Evolutionary conservation across 2,329 filamentous ascomycete genomes (phyloP), one percentile per base, ranked within the genome.

Genomic region (Arthrobotrys sphaeroides): DNA sequence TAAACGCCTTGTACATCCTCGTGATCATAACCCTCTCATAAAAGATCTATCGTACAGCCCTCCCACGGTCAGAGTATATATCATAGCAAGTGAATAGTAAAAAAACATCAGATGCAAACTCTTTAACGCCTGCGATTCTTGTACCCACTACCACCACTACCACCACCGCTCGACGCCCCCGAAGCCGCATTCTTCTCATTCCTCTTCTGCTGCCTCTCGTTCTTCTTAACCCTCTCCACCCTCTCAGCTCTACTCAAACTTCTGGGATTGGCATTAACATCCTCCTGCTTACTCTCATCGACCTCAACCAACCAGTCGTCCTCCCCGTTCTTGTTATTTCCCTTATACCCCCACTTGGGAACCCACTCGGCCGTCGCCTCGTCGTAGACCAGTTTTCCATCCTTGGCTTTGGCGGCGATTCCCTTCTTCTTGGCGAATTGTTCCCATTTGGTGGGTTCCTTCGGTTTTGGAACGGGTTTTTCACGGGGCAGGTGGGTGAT

Each of bases 401-500:
- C 93, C 78, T 91, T 88, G 78, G 88, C 91, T 88, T 94, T 96
- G 83, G 90, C 89, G 85, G 91, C 92, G 84, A 99, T 98, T 67
- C 95, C 95, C 87, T 97, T 96, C 88, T 96, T 96, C 83, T 90
- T 91, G 49, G 95, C 95, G 85, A 99, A 99, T 81, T 90, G 89
- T 85, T 97, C 90, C 95, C 95, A 99, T 83, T 93, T 97, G 73
- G 94, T 98, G 79, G 90, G 90, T 69, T 90, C 86, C 84, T 94
- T 95, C 79, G 89, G 87, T 67, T 89, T 87, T 0, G 95, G 95
- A 6, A 98, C 86, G 7, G 93, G 92, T 83, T 99, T 98, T 85
- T 97, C 94, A 79, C 95, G 91, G 22, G 95, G 95, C 2, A 98
- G 86, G 0, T 86, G 83, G 0, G 91, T 96, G 18, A 87, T 84